Evolutionary conservation across 192 early-diverging fungal genomes (phyloP).

Genomic region (Umbelopsis sp.): DNA sequence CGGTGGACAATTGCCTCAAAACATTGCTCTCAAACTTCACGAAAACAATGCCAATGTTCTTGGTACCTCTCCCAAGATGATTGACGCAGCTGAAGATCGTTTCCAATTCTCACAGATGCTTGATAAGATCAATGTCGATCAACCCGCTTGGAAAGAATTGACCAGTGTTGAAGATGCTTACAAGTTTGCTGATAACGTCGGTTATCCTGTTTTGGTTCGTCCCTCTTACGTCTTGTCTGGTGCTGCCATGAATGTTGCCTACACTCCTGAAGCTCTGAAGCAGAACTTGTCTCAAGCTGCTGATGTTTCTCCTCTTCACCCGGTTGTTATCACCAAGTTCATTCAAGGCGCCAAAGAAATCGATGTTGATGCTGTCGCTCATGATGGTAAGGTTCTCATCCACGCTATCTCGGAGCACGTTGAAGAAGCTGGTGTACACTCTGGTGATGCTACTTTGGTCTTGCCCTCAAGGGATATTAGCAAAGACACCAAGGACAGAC

Average conservation of each 20-base stretch:
- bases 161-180: constrained; percentile 80
- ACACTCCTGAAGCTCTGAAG: constrained; percentile 73
- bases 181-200: constrained; percentile 80
- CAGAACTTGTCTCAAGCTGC: constrained; percentile 79
- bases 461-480: constrained; percentile 73
- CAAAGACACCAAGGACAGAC: constrained; percentile 50
- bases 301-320: constrained; percentile 90
- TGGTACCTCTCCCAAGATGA: constrained; percentile 88
- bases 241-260: constrained; percentile 96
- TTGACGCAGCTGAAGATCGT: constrained; percentile 94
- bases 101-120: constrained; percentile 92
- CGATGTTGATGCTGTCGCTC: constrained; percentile 93
- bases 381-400: constrained; percentile 78
- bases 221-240: constrained; percentile 98
- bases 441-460: constrained; percentile 93
- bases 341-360: constrained; percentile 93
- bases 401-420: constrained; percentile 96
- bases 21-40: constrained; percentile 89
- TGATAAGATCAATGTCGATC: constrained; percentile 93
- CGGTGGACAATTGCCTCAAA: constrained; percentile 96
- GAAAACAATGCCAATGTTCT: constrained; percentile 79
- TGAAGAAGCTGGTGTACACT: constrained; percentile 97
- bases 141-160: constrained; percentile 96
- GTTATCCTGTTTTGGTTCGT: constrained; percentile 93
- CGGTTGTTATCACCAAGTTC: constrained; percentile 97